Percentiles rank a stretch among this genome's conserved stretches.
These are phyloP conservation scores for Crucibulum laeve DNA, from an alignment of 768 basidiomycete genomes.

Conservation along the genomic window DNA sequence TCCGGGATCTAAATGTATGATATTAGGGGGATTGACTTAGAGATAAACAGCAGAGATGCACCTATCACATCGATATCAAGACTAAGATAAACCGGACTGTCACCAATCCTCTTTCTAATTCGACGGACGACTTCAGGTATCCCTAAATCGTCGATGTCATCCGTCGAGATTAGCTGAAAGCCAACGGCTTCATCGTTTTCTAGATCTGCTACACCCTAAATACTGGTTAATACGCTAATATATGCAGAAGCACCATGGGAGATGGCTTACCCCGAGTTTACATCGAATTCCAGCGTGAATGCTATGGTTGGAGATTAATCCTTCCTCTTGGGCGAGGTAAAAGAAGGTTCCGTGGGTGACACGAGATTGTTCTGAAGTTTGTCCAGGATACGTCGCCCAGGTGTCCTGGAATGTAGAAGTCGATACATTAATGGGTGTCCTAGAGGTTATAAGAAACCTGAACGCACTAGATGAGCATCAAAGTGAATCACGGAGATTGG, in stretches of 20 bases:
- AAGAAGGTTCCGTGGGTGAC: conserved; percentile 89
- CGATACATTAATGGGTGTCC: no score
- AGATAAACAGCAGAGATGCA: conserved; percentile 13
- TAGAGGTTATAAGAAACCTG: conserved; percentile 23
- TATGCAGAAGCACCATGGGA: conserved; percentile 17
- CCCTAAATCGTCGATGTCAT: conserved; percentile 82
- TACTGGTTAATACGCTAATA: not conserved
- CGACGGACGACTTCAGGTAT: conserved; percentile 62
- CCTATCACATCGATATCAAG: conserved; percentile 83
- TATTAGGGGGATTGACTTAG: not conserved
- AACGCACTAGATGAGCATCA: conserved; percentile 51
- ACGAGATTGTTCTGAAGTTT: conserved; percentile 55
- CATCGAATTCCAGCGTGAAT: conserved; percentile 87
- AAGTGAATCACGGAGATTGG: conserved; percentile 83
- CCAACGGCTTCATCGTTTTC: conserved; percentile 69
- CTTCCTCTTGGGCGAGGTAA: conserved; percentile 72
- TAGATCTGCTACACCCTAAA: conserved; percentile 56
- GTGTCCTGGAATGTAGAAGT: conserved; percentile 74
- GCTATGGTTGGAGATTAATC: conserved; percentile 69
- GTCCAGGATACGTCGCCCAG: conserved; percentile 55
- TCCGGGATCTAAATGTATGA: conserved; percentile 50
- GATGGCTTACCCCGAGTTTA: conserved; percentile 44
- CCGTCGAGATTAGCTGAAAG: conserved; percentile 74
- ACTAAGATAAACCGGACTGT: conserved; percentile 75
- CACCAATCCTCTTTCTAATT: conserved; percentile 70